Conservation (phyloP, 148 eudicot species). For the Heliosperma pusillum region DNA sequence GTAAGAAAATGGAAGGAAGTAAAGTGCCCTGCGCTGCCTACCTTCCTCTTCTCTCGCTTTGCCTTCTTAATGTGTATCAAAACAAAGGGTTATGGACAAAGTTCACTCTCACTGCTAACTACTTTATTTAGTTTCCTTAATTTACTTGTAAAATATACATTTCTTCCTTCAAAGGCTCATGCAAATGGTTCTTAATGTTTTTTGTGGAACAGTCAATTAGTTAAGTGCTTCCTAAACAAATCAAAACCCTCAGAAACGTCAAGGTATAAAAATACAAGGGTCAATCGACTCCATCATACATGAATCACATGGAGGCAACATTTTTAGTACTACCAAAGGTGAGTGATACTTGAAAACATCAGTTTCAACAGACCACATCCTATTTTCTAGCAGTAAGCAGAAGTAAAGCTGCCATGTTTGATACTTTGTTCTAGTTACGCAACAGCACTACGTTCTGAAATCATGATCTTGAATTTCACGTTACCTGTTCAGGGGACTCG, state of each 20-base stretch:
- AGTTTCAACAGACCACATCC: background rate
- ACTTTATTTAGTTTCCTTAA: background rate
- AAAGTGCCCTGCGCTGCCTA: too few relatives aligned
- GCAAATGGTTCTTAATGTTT: background rate
- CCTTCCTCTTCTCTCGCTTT: too few relatives aligned
- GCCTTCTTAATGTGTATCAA: background rate
- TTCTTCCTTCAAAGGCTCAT: background rate
- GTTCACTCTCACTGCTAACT: constrained; percentile 1
- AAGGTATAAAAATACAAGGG: background rate
- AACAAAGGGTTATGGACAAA: background rate
- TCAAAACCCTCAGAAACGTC: background rate
- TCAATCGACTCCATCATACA: background rate
- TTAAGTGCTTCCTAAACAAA: background rate
- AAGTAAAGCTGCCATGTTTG: too few relatives aligned
- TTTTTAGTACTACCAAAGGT: background rate
- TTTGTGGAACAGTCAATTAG: background rate
- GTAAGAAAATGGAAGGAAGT: too few relatives aligned
- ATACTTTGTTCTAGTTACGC: background rate
- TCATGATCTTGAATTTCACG: background rate
- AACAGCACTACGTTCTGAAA: background rate
- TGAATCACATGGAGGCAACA: background rate
- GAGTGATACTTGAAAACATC: background rate
- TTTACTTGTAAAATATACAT: background rate
- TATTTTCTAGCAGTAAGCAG: too few relatives aligned
- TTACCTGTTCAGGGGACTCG: constrained; percentile 74